Evolutionary conservation across 179 eudicot genomes (phyloP).

Genomic region (Gypsophila paniculata): DNA sequence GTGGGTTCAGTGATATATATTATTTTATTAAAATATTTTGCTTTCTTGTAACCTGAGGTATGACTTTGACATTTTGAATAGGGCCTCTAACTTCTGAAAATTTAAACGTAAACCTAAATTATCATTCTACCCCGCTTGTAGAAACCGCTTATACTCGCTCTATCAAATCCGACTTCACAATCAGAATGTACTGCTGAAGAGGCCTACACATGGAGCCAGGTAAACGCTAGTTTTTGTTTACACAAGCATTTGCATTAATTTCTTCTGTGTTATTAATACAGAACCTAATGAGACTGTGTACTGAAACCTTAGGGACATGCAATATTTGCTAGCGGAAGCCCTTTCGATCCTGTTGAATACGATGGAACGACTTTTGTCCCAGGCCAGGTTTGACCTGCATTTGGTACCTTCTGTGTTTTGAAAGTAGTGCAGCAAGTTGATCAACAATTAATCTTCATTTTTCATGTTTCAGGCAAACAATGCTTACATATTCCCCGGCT

Average conservation of each 20-base stretch:
- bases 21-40: no score
- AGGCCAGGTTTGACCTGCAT: constrained; percentile 56
- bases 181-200: constrained; percentile 82
- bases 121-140: constrained; percentile 21
- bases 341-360: constrained; percentile 72
- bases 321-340: constrained; percentile 84
- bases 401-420: constrained; percentile 4
- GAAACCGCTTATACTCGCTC: constrained; percentile 71
- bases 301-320: constrained; percentile 53
- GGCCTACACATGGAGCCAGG: constrained; percentile 75
- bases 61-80: no score
- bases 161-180: constrained; percentile 73
- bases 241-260: constrained; percentile 1
- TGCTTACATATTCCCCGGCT: constrained; percentile 54
- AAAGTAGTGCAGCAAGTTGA: background rate
- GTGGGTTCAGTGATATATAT: no score
- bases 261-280: background rate
- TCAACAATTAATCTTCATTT: background rate
- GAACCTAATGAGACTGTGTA: constrained; percentile 10
- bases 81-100: background rate
- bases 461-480: constrained; percentile 39
- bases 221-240: constrained; percentile 2
- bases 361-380: constrained; percentile 57
- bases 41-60: no score
- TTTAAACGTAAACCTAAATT: background rate